A percentile compares a stretch with the other conserved stretches of the same genome.
Evolutionary conservation across 805 yeast genomes (phyloP).

Genomic region (Candida lessepsii): DNA sequence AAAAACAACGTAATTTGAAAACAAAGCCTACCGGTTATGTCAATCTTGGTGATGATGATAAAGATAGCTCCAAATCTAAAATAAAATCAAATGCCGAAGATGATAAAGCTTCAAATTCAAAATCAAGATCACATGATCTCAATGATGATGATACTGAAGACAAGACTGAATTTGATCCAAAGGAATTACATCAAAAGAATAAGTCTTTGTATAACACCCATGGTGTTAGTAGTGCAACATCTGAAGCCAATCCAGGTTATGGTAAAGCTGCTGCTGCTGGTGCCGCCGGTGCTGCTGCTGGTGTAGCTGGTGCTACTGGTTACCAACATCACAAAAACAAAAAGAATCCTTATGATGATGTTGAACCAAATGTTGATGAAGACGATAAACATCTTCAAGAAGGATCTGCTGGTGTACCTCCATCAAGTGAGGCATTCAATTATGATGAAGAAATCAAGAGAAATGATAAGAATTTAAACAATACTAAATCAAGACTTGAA

Average conservation of each 20-base stretch:
- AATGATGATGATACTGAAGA: neutral
- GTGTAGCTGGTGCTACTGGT: conserved; percentile 12
- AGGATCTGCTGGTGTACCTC: conserved; percentile 11
- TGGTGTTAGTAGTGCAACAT: conserved; percentile 24
- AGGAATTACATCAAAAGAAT: conserved; percentile 26
- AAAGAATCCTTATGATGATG: neutral
- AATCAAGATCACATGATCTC: too few relatives aligned
- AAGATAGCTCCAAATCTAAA: neutral
- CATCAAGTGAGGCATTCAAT: conserved; percentile 6
- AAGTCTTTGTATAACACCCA: conserved; percentile 31
- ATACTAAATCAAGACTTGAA: conserved; percentile 9
- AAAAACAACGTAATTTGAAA: conserved; percentile 15
- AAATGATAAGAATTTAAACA: conserved; percentile 7
- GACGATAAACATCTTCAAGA: neutral
- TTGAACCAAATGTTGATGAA: neutral
- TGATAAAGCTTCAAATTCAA: neutral
- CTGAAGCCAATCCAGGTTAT: conserved; percentile 6
- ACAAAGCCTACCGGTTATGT: conserved; percentile 19
- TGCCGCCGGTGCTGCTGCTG: conserved; percentile 17
- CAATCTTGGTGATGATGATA: conserved; percentile 10
- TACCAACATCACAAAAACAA: neutral
- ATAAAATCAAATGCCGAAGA: neutral
- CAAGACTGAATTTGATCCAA: conserved; percentile 19
- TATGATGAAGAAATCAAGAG: conserved; percentile 9
- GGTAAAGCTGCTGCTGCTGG: neutral